Evolutionary conservation across 495 filamentous ascomycete genomes (phyloP), one percentile per base, ranked within the genome.

Genomic region (Trichocladium uniseriatum): DNA sequence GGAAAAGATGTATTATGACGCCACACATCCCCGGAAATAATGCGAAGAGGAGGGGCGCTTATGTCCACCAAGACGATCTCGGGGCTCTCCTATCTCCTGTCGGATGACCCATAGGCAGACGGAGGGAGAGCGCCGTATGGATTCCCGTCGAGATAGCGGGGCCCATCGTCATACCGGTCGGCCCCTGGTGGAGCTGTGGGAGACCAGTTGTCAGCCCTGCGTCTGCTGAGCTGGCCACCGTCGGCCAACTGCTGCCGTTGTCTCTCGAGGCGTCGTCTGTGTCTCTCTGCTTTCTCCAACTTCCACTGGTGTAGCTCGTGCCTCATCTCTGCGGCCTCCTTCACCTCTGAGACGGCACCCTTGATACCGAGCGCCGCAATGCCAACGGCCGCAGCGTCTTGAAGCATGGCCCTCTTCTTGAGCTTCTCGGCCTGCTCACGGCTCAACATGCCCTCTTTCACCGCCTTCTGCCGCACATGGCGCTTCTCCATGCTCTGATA

Each of bases 301-400:
- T 71, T 64, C 67, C 66, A 74, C 58, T 73, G 61, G 14, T 22
- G 61, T 49, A 67, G 47, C 58, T 68, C 66, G 24, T 72, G 63
- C 49, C 55, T 45, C 54, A 65, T 54, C 37, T 73, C 69, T 38
- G 59, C 56, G 31, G 69, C 71, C 38, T 75, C 71, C 58, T 74
- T 73, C 52, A 76, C 53, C 63, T 90, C 86, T 3, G 75, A 76
- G 54, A 88, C 73, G 36, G 87, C 88, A 29, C 84, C 82, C 67
- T 89, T 89, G 73, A 94, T 84, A 60, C 89, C 87, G 28, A 94
- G 71, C 3, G 86, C 87, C 11, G 89, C 89, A 42, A 95, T 83
- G 54, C 88, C 87, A 1, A 94, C 71, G 31, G 83, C 83, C 2
- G 87, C 82, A 10, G 80, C 79, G 62, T 94, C 87, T 61, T 84